Evolutionary conservation across 2,329 filamentous ascomycete genomes (phyloP).

Genomic region (Calonectria multiphialidica): DNA sequence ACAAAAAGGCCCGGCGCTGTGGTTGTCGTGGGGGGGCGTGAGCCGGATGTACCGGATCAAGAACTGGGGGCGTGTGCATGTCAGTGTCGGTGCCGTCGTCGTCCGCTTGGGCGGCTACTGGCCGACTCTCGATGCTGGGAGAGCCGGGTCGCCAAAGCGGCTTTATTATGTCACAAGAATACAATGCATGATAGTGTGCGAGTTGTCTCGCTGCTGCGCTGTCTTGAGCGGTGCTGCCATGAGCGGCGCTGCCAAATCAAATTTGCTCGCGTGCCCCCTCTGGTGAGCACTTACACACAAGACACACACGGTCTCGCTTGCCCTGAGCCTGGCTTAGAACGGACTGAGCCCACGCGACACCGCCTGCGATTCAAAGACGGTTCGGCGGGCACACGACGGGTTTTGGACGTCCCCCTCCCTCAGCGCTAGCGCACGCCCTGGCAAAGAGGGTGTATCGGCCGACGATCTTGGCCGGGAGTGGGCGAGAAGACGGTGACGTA

Average conservation of each 20-base stretch:
- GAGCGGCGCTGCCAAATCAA: neutral
- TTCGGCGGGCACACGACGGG: neutral
- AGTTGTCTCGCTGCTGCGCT: neutral
- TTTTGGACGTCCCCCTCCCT: neutral
- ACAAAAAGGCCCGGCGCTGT: neutral
- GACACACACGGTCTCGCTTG: too few species aligned
- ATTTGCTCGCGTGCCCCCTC: neutral
- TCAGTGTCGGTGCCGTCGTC: neutral
- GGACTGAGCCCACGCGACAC: slow-evolving; percentile 1
- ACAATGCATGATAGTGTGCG: neutral
- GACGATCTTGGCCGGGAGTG: neutral
- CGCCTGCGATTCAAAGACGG: neutral
- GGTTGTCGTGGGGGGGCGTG: slow-evolving; percentile 3
- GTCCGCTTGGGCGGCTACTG: neutral
- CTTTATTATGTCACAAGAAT: neutral
- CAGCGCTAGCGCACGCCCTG: neutral
- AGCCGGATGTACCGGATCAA: neutral
- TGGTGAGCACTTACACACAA: neutral
- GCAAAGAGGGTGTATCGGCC: neutral
- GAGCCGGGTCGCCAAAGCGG: neutral
- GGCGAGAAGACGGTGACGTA: neutral
- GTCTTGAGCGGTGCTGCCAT: neutral
- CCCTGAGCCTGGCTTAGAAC: neutral
- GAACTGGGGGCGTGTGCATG: slow-evolving; percentile 4
- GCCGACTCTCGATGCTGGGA: neutral